Conservation (phyloP, 495 filamentous ascomycete genomes). For the Tuber borchii region DNA sequence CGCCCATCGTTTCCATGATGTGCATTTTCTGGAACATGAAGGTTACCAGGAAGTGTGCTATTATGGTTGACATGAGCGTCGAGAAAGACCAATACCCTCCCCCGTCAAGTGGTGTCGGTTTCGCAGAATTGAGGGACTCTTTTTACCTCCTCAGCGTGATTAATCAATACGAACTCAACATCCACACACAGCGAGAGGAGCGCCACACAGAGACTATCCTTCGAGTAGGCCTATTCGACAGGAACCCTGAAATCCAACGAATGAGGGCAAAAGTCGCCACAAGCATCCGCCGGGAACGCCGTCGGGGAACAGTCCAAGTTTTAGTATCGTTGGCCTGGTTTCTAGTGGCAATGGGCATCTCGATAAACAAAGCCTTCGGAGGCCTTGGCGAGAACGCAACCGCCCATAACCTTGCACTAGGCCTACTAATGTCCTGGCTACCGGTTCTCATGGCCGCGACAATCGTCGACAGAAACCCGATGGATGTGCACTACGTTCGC, state of each 20-base stretch:
- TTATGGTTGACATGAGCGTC: constrained; percentile 48
- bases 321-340: constrained; percentile 32
- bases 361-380: constrained; percentile 48
- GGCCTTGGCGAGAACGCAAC: constrained; percentile 43
- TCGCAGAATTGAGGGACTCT: constrained; percentile 46
- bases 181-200: not conserved
- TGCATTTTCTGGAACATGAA: constrained; percentile 50
- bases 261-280: not conserved
- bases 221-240: constrained; percentile 26
- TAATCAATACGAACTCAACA: constrained; percentile 44
- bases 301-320: constrained; percentile 23
- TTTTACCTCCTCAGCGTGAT: constrained; percentile 47
- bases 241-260: constrained; percentile 9
- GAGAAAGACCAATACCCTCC: constrained; percentile 37
- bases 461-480: constrained; percentile 51
- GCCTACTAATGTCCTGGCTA: constrained; percentile 48
- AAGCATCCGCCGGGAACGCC: constrained; percentile 12
- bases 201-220: constrained; percentile 16
- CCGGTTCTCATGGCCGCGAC: constrained; percentile 47
- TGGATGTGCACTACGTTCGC: constrained; percentile 43
- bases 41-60: constrained; percentile 47
- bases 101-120: constrained; percentile 40
- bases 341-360: constrained; percentile 43
- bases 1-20: constrained; percentile 44
- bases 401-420: constrained; percentile 49